Base-by-base conservation (phyloP, 2,329 filamentous ascomycete genomes). In the Ceratocystis eucalypticola region DNA sequence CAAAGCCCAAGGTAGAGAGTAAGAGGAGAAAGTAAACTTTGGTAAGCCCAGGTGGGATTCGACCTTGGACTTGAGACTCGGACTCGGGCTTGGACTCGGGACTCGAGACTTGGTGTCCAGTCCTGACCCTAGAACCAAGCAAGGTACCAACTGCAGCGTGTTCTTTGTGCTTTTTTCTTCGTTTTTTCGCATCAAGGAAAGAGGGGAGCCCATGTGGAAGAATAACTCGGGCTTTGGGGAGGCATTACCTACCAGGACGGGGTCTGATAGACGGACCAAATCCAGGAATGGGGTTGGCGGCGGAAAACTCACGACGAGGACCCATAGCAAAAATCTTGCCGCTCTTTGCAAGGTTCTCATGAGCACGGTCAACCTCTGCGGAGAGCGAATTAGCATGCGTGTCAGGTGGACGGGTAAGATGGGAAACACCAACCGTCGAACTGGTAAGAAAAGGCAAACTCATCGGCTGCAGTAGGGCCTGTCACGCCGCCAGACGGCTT, bases 281-380 rank as follows among this genome's bases (percentile, higher is more conserved):
- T 70, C 78, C 80, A 68, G 66, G 45, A 37, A 65, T 75, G 82
- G 81, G 77, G 84, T 80, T 75, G 84, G 62, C 41, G 84, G 64
- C 41, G 78, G 71, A 84, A 83, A 82, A 96, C 78, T 96, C 90
- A 82, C 92, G 89, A 77, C 94, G 90, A 73, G 80, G 83, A 73
- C 80, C 80, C 73, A 79, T 78, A 73, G 82, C 85, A 77, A 93
- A 94, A 78, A 92, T 87, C 81, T 97, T 97, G 73, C 92, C 92
- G 76, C 92, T 96, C 83, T 97, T 97, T 73, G 93, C 84, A 69
- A 99, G 84, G 76, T 97, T 97, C 74, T 97, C 94, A 73, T 93
- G 86, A 71, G 93, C 93, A 75, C 93, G 88, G 71, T 97, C 94
- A 72, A 99, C 91, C 84, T 99, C 94, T 96, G 46, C 22, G n/a